phyloP scores from a whole-genome alignment of 73 alveolate genomes.

The Diophrys sp. region DNA sequence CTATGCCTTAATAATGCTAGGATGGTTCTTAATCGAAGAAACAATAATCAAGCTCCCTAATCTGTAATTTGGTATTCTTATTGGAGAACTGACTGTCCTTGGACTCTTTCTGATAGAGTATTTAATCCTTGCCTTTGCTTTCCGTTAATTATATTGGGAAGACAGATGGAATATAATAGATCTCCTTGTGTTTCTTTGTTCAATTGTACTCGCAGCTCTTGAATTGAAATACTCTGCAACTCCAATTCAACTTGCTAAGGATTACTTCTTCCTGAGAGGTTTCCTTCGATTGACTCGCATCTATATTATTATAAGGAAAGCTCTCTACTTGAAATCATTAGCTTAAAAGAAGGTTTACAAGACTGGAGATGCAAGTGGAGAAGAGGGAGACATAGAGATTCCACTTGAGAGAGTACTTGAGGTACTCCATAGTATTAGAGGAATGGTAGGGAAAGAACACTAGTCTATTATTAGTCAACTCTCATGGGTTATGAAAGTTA shows the following conservation, averaged over 20 bases:
- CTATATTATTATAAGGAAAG: background rate
- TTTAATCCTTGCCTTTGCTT: background rate
- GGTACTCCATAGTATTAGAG: background rate
- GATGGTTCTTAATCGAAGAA: constrained; percentile 3
- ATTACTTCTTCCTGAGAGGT: background rate
- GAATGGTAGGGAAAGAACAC: background rate
- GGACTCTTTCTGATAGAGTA: background rate
- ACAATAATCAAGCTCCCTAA: background rate
- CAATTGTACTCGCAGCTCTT: background rate
- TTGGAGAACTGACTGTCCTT: background rate
- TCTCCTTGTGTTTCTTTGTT: background rate
- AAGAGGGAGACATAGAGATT: background rate
- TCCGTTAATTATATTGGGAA: background rate
- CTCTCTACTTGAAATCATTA: background rate
- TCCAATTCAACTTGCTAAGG: background rate
- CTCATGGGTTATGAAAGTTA: background rate
- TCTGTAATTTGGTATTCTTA: background rate
- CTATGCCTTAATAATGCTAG: background rate
- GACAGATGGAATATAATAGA: background rate
- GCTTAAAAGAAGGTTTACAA: background rate
- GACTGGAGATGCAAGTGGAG: background rate
- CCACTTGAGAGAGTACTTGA: background rate
- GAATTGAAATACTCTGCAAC: background rate
- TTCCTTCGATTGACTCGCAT: background rate
- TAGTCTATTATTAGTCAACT: background rate